Evolutionary conservation across 805 yeast species (phyloP).

Genomic region (Schwanniomyces polymorphus): DNA sequence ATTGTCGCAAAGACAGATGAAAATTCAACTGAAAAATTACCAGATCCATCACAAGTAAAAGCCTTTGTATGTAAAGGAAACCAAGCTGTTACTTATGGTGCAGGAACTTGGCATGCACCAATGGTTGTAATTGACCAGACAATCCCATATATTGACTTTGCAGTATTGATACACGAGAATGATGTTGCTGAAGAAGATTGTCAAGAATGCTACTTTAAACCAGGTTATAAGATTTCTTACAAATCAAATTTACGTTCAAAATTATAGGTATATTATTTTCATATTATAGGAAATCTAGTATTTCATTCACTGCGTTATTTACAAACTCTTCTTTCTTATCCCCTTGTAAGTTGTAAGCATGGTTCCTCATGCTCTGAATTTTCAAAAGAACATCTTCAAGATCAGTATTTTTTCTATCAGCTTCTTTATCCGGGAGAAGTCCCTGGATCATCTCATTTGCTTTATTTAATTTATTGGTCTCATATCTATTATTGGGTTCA

Average conservation of each 20-base stretch:
- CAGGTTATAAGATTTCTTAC: constrained; percentile 47
- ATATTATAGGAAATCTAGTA: constrained; percentile 34
- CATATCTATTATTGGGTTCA: constrained; percentile 13
- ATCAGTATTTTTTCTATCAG: constrained; percentile 7
- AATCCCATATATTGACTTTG: constrained; percentile 63
- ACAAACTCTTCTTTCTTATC: constrained; percentile 32
- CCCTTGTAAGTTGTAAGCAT: constrained; percentile 13
- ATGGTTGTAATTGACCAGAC: constrained; percentile 78
- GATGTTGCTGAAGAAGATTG: constrained; percentile 79
- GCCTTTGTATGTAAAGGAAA: constrained; percentile 81
- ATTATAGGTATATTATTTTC: constrained; percentile 6
- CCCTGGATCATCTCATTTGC: constrained; percentile 25
- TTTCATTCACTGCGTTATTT: constrained; percentile 34
- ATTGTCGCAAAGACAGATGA: constrained; percentile 67
- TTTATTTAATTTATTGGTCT: constrained; percentile 18
- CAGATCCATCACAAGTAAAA: constrained; percentile 57
- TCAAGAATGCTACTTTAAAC: constrained; percentile 71
- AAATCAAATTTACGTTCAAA: constrained; percentile 7
- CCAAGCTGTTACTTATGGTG: constrained; percentile 87
- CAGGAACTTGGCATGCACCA: constrained; percentile 93
- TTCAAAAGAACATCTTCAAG: constrained; percentile 31
- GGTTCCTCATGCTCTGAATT: constrained; percentile 33
- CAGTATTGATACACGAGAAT: constrained; percentile 85
- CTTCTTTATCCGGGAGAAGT: constrained; percentile 15
- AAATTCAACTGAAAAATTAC: constrained; percentile 42